Conservation (phyloP, 345 rosid species). For the Nephelium lappaceum region DNA sequence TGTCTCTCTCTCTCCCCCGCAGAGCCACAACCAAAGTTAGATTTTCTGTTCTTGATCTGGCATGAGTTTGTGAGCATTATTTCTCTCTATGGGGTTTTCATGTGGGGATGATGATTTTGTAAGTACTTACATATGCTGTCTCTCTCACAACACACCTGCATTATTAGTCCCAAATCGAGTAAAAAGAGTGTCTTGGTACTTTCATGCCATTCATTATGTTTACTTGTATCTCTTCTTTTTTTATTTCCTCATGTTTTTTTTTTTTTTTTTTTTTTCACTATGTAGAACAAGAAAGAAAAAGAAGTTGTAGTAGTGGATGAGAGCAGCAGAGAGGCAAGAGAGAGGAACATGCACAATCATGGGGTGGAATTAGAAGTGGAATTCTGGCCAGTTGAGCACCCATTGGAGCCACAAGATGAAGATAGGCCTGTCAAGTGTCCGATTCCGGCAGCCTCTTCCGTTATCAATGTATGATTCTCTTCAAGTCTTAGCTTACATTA, state of each 20-base stretch:
- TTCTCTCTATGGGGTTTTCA: conserved; percentile 38
- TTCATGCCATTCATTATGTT: neutral
- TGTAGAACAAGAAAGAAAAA: conserved; percentile 36
- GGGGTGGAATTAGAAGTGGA: conserved; percentile 49
- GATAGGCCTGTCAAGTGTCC: conserved; percentile 93
- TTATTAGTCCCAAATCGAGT: neutral
- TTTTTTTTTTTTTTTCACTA: neutral
- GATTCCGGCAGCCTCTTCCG: conserved; percentile 57
- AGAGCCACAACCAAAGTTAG: conserved; percentile 22
- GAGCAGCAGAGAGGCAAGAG: conserved; percentile 19
- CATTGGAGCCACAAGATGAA: conserved; percentile 85
- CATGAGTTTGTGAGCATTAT: conserved; percentile 27
- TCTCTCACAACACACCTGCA: neutral
- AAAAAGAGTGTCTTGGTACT: neutral
- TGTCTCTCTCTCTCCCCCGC: conserved; percentile 10
- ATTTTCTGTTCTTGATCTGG: conserved; percentile 32
- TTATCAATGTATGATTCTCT: conserved; percentile 48
- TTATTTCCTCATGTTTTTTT: neutral
- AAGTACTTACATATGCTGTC: conserved; percentile 22
- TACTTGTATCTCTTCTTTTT: neutral
- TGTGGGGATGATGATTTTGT: conserved; percentile 38
- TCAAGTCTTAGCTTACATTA: neutral
- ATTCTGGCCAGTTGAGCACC: conserved; percentile 89
- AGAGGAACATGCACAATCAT: conserved; percentile 28
- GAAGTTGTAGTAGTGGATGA: conserved; percentile 28